Conservation (phyloP, 164 flowering plant genomes). For the Liquidambar formosana region DNA sequence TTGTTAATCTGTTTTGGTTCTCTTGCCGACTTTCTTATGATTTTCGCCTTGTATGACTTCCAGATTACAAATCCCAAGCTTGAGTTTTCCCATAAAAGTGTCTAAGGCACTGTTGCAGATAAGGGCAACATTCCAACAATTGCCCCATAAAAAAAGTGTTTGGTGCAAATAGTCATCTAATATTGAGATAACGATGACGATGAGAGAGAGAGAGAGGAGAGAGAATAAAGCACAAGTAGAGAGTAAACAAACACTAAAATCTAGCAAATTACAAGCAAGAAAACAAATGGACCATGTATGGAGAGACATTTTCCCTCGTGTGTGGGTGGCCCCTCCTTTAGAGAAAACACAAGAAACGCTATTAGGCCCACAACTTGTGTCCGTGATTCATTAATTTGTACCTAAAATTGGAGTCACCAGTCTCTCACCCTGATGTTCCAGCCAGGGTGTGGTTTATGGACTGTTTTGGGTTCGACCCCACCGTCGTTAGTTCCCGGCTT, state of each 20-base stretch:
- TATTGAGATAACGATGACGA: slow-evolving; percentile 3
- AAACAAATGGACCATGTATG: slow-evolving; percentile 12
- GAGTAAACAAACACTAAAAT: slow-evolving; percentile 25
- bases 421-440: not conserved
- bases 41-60: not conserved
- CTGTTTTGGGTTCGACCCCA: not conserved
- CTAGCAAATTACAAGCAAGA: slow-evolving; percentile 7
- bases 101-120: slow-evolving; percentile 6
- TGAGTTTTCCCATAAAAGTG: slow-evolving; percentile 20
- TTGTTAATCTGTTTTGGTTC: not conserved
- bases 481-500: slow-evolving; percentile 3
- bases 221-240: slow-evolving; percentile 3
- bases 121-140: slow-evolving; percentile 8
- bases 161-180: not conserved
- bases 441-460: not conserved
- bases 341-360: too few species aligned
- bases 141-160: not conserved
- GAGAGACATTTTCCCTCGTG: slow-evolving; percentile 25
- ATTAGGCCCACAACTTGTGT: slow-evolving; percentile 5
- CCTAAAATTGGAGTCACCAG: not conserved
- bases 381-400: not conserved
- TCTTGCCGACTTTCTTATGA: not conserved
- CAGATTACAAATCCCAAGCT: slow-evolving; percentile 19
- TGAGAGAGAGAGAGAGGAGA: slow-evolving; percentile 4
- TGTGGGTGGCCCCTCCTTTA: slow-evolving; percentile 14